phyloP scores from a whole-genome alignment of 2,329 filamentous ascomycete species.

The Gyromitra esculenta region DNA sequence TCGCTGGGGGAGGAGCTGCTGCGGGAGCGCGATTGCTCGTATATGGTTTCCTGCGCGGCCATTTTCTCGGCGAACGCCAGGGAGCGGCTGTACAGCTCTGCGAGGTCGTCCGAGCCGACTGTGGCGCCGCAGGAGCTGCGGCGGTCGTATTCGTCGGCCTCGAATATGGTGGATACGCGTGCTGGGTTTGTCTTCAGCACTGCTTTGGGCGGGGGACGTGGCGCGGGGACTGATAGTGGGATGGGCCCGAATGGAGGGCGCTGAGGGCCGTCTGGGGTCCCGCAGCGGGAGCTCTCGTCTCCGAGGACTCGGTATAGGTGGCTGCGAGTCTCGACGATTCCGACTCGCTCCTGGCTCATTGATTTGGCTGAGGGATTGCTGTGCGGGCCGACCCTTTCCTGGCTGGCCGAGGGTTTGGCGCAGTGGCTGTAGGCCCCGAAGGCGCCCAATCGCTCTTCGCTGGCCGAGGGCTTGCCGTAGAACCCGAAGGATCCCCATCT shows the following conservation, averaged over 20 bases:
- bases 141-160: conserved; percentile 45
- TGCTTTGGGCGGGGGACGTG: conserved; percentile 36
- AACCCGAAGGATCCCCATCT: conserved; percentile 44
- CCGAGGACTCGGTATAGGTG: conserved; percentile 42
- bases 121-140: conserved; percentile 44
- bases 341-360: conserved; percentile 34
- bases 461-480: conserved; percentile 30
- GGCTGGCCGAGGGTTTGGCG: conserved; percentile 17
- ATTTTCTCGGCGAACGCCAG: conserved; percentile 50
- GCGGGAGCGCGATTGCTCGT: conserved; percentile 42
- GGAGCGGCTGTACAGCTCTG: conserved; percentile 45
- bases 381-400: conserved; percentile 31
- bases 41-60: conserved; percentile 47
- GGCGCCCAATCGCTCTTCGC: conserved; percentile 28
- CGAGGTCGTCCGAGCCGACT: conserved; percentile 40
- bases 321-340: conserved; percentile 42
- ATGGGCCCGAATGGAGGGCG: background rate
- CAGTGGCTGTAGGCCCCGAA: conserved; percentile 34
- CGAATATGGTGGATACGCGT: conserved; percentile 48
- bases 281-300: conserved; percentile 24
- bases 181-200: conserved; percentile 30
- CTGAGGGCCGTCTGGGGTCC: conserved; percentile 20
- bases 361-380: conserved; percentile 26
- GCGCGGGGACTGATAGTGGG: background rate
- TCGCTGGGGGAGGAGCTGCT: conserved; percentile 32